These are phyloP conservation scores for Nematocida sp. DNA, from an alignment of 371 early-diverging fungal genomes.

Conservation along the genomic window DNA sequence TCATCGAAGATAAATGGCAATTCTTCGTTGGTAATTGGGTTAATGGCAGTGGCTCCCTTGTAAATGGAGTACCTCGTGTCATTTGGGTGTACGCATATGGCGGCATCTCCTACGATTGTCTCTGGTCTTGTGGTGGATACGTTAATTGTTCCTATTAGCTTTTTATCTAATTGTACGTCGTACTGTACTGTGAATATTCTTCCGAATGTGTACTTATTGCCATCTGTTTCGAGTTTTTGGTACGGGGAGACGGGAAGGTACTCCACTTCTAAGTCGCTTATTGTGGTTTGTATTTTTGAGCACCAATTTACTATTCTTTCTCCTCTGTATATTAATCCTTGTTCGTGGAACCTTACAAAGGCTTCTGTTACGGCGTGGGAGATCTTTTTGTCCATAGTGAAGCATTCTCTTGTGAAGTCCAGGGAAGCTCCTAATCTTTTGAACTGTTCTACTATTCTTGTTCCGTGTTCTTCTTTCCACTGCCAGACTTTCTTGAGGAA, in stretches of 20 bases:
- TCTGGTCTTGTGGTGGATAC: conserved; percentile 98
- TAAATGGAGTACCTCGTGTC: conserved; percentile 73
- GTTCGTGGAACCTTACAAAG: conserved; percentile 86
- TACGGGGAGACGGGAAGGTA: conserved; percentile 54
- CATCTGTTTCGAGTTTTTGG: conserved; percentile 59
- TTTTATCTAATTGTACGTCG: conserved; percentile 41
- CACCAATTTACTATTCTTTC: conserved; percentile 97
- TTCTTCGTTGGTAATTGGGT: conserved; percentile 83
- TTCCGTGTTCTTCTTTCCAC: conserved; percentile 81
- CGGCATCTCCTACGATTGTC: conserved; percentile 97
- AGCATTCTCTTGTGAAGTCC: conserved; percentile 84
- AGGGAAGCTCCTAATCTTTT: conserved; percentile 83
- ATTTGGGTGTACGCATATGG: conserved; percentile 84
- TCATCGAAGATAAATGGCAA: conserved; percentile 84
- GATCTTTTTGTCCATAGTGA: conserved; percentile 85
- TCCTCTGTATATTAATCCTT: conserved; percentile 90
- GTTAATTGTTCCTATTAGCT: conserved; percentile 73
- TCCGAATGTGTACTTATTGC: conserved; percentile 93
- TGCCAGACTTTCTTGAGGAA: conserved; percentile 85
- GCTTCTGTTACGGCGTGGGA: conserved; percentile 82
- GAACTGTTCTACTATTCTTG: conserved; percentile 80
- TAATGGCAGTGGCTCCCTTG: conserved; percentile 69
- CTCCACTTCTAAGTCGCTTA: conserved; percentile 85
- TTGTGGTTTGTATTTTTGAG: conserved; percentile 84
- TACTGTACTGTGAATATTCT: conserved; percentile 74